Evolutionary conservation across 2,329 filamentous ascomycete species (phyloP), one percentile per base, ranked within the genome.

Genomic region (Scorias spongiosa): DNA sequence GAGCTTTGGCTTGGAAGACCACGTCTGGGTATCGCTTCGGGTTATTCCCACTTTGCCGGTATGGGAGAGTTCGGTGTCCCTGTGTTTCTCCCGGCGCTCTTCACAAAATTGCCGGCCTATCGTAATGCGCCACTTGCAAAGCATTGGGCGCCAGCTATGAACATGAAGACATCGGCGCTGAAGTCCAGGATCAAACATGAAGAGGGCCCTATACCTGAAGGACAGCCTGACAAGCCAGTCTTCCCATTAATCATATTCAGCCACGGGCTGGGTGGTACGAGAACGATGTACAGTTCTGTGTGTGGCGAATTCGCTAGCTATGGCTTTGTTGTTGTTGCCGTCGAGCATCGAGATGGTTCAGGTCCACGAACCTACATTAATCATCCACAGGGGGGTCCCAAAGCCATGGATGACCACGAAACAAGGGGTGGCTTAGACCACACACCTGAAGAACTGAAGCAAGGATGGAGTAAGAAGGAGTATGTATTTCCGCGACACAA

Each of bases 301-400:
- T 81, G 77, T 50, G 75, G 77, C 7, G 76, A 82, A 49, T 73
- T 82, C 49, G 78, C 77, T 0, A 78, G 74, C 53, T 76, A 79
- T 50, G 76, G 78, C 0, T 79, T 81, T 51, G 64, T 82, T 1
- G 76, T 82, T 0, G 70, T 76, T 29, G 75, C 76, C 0, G 54
- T 82, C 18, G 78, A 83, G 58, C 78, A 82, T 56, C 62, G 78
- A 26, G 78, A 81, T 54, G 78, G 78, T 1, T 76, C 72, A 44
- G 76, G 75, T 2, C 75, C 78, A 3, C 63, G 77, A 40, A 75
- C 73, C 0, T 75, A 72, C 46, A 67, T 81, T 45, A 81, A 79
- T 51, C 66, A 78, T 39, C 64, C 67, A 0, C 42, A 57, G 56
- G 47, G 57, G 52, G 39, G 60, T 4, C 37, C 44, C 11, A 41